Conservation (phyloP, 2,329 filamentous ascomycete species). For the Aureobasidium mangrovei region DNA sequence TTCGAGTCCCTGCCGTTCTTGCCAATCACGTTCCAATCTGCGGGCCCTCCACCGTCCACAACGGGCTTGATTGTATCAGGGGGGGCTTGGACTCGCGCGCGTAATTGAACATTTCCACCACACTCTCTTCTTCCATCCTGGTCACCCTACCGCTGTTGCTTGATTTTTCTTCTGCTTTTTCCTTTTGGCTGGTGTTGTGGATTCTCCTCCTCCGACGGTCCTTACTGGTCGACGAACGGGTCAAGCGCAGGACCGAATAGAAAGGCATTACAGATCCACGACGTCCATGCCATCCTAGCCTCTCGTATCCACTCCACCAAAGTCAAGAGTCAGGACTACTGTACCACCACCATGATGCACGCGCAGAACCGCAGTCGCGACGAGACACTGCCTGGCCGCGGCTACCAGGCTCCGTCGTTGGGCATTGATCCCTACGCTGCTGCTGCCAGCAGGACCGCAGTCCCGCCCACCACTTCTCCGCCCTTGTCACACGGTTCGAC, state of each 20-base stretch:
- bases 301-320: slow-evolving; percentile 9
- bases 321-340: neutral
- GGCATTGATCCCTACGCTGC: slow-evolving; percentile 18
- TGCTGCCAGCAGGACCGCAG: slow-evolving; percentile 17
- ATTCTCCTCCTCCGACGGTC: neutral
- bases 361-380: slow-evolving; percentile 8
- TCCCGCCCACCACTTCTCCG: slow-evolving; percentile 24
- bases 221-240: neutral
- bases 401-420: slow-evolving; percentile 49
- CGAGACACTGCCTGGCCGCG: slow-evolving; percentile 3
- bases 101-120: neutral
- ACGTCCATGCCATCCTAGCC: slow-evolving; percentile 11
- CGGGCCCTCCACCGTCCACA: too few species aligned
- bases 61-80: slow-evolving; percentile 7
- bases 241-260: slow-evolving; percentile 8
- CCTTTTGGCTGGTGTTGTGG: neutral
- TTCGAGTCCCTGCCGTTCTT: too few species aligned
- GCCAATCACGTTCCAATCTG: neutral
- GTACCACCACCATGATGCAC: slow-evolving; percentile 5
- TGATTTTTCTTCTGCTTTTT: neutral
- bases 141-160: neutral
- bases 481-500: slow-evolving; percentile 31
- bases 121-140: neutral
- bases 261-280: slow-evolving; percentile 4
- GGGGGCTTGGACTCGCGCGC: slow-evolving; percentile 9